A percentile compares a stretch with the other conserved stretches of the same genome.
phyloP scores from a whole-genome alignment of 2,329 filamentous ascomycete species.

The Escovopsis weberi region DNA sequence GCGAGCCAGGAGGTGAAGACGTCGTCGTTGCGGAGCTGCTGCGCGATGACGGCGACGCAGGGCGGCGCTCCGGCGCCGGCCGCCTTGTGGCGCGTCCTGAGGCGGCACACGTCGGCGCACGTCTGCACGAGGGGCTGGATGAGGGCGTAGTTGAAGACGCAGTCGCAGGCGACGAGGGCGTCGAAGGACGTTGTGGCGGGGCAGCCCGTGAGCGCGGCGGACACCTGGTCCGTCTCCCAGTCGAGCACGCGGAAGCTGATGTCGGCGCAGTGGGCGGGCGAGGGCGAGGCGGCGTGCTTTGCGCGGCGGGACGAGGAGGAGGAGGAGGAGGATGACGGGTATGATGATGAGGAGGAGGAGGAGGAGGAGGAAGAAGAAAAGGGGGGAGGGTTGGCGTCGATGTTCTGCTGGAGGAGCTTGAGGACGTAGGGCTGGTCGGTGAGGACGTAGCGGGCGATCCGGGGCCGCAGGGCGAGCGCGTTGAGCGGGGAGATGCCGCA shows the following conservation, averaged over 20 bases:
- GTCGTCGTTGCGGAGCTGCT: conserved; percentile 73
- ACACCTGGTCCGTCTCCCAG: conserved; percentile 60
- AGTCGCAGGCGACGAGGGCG: conserved; percentile 73
- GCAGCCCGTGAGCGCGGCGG: conserved; percentile 23
- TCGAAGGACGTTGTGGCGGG: conserved; percentile 41
- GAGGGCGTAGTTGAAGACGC: conserved; percentile 85
- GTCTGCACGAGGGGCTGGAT: conserved; percentile 71
- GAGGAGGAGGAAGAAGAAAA: conserved; percentile 4
- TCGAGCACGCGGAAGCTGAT: conserved; percentile 53
- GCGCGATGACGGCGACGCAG: conserved; percentile 67
- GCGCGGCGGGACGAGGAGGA: neutral
- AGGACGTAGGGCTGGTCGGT: conserved; percentile 84
- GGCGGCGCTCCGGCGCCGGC: conserved; percentile 19
- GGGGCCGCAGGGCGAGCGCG: conserved; percentile 50
- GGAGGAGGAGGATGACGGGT: neutral
- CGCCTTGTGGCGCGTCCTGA: conserved; percentile 17
- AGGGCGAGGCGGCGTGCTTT: neutral
- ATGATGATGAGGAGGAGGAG: neutral
- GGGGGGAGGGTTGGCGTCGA: conserved; percentile 42
- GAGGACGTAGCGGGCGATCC: conserved; percentile 53
- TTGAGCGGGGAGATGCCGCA: conserved; percentile 76
- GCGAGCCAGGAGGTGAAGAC: conserved; percentile 74
- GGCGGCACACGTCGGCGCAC: conserved; percentile 57
- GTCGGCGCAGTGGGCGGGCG: conserved; percentile 12
- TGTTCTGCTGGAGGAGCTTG: conserved; percentile 60